These are phyloP conservation scores for Yarrowia phangngaensis DNA, from an alignment of 805 yeast genomes.

Conservation along the genomic window DNA sequence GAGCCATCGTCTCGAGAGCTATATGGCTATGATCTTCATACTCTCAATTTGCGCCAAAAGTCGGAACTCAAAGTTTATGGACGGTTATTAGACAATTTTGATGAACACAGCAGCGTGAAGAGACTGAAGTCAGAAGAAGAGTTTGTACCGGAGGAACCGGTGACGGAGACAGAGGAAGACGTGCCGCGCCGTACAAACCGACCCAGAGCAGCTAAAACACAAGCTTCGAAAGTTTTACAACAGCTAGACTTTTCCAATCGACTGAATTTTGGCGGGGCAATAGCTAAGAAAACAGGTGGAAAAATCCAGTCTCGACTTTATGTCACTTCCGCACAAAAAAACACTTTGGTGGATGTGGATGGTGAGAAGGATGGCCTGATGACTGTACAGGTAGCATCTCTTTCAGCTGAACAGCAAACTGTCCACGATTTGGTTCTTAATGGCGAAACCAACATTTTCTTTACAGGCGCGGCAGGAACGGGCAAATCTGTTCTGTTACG, in stretches of 20 bases:
- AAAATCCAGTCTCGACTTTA: conserved; percentile 17
- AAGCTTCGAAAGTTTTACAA: conserved; percentile 4
- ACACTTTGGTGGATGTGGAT: conserved; percentile 5
- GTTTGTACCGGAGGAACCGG: too few species aligned
- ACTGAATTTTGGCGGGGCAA: background rate
- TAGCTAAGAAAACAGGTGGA: background rate
- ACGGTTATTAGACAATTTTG: background rate
- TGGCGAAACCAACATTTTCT: conserved; percentile 66
- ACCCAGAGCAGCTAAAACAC: background rate
- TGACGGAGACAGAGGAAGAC: conserved; percentile 3
- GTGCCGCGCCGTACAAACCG: background rate
- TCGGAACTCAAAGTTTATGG: conserved; percentile 12
- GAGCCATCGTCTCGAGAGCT: conserved; percentile 14
- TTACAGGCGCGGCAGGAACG: conserved; percentile 98
- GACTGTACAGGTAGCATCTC: conserved; percentile 32
- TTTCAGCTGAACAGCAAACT: conserved; percentile 48
- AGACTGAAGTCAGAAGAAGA: background rate
- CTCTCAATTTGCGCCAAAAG: conserved; percentile 7
- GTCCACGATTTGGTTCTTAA: conserved; percentile 61
- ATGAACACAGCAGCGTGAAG: background rate
- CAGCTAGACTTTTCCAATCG: conserved; percentile 15
- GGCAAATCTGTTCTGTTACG: conserved; percentile 89
- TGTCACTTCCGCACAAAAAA: background rate
- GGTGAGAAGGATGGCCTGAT: conserved; percentile 23
- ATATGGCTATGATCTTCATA: conserved; percentile 3